Evolutionary conservation across 192 early-diverging fungal genomes (phyloP), one percentile per base, ranked within the genome.

Genomic region (Coemansia sp.): DNA sequence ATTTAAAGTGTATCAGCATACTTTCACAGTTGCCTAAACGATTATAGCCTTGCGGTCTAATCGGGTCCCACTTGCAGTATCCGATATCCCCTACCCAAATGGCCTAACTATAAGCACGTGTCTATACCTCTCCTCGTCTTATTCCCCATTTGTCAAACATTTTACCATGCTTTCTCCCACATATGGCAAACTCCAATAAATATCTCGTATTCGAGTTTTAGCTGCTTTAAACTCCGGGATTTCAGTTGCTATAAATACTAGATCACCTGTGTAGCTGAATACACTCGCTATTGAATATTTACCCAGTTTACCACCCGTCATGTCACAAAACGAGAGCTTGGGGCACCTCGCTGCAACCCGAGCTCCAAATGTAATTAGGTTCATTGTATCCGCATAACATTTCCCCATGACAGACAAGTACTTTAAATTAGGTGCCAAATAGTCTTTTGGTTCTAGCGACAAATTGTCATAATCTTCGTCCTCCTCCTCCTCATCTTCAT

Each of bases 141-240:
- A 38, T 38, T 3, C 8, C 36, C 36, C n/a, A 50, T 50, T 20
- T 1, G 22, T 15, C 43, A 46, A 46, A 6, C 16, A 3, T 3
- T 3, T 55, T 15, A 0, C 10, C 13, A 55, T 0, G 7, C 7
- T 50, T 50, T 8, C 16, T 9, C 12, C 7, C 7, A 24, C 0
- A 24, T 2, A 12, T 53, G 52, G 31, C 15, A 36, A 0, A 18
- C 5, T 1, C 57, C 57, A 60, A 2, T 29, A n/a, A 18, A 60
- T 31, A 8, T 18, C 57, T 18, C 57, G 15, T 60, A 60, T 18
- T 34, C 57, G 57, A 5, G 16, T 2, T 60, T 34, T 60, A n/a
- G 34, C 18, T 31, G 57, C 57, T 60, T 60, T 60, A 60, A 60
- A 60, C 18, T 60, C 57, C 1, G 57, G 57, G 33, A 1, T 60